Conservation (phyloP, 768 basidiomycete species). For the Trametopsis cervina region DNA sequence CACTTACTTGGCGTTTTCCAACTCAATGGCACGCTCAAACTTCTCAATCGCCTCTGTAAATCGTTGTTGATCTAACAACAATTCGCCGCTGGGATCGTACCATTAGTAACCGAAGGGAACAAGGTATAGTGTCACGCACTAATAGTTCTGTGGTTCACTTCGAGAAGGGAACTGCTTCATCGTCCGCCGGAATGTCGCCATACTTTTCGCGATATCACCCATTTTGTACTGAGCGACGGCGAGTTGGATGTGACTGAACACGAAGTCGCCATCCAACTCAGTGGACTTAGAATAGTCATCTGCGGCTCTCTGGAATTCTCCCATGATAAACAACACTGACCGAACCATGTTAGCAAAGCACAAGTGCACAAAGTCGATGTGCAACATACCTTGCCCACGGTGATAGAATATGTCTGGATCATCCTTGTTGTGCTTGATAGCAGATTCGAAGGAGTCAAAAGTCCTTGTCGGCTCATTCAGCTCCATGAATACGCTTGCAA, state of each 20-base stretch:
- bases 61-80: slow-evolving; percentile 85
- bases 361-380: slow-evolving; percentile 3
- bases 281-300: slow-evolving; percentile 88
- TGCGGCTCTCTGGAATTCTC: slow-evolving; percentile 79
- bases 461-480: slow-evolving; percentile 74
- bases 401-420: slow-evolving; percentile 99
- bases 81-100: slow-evolving; percentile 63
- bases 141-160: slow-evolving; percentile 92
- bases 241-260: slow-evolving; percentile 95
- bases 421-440: slow-evolving; percentile 69
- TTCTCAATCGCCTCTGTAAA: slow-evolving; percentile 87
- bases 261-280: slow-evolving; percentile 80
- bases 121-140: slow-evolving; percentile 43
- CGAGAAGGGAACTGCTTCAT: slow-evolving; percentile 78
- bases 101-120: slow-evolving; percentile 1
- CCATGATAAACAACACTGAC: slow-evolving; percentile 90
- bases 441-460: slow-evolving; percentile 88
- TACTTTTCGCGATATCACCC: slow-evolving; percentile 68
- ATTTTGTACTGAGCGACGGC: slow-evolving; percentile 97
- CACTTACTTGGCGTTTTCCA: slow-evolving; percentile 62
- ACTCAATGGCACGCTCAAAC: slow-evolving; percentile 86
- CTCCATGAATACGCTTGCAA: slow-evolving; percentile 97
- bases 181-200: slow-evolving; percentile 86
- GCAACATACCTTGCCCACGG: slow-evolving; percentile 84
- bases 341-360: background rate